Evolutionary conservation across 352 stramenopile genomes (phyloP), one percentile per base, ranked within the genome.

Genomic region (Pythium coloratum): DNA sequence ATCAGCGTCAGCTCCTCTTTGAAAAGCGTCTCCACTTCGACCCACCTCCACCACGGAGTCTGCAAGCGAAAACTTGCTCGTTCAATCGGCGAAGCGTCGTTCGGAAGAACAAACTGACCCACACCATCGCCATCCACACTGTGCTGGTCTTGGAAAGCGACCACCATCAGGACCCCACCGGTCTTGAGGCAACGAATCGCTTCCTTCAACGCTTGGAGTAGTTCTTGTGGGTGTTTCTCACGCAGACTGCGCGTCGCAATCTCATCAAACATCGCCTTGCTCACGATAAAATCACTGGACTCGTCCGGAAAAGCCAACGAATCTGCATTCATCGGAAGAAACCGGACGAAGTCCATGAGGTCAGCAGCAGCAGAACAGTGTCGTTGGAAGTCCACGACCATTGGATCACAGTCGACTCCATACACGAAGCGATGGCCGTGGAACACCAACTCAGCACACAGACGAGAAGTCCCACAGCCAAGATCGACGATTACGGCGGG

Each of bases 391-490:
- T 60, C 38, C 32, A 81, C 64, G 5, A 54, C 64, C 0, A 18
- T n/a, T 13, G 36, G 24, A n/a, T 68, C 60, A 3, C 50, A n/a
- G 40, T 78, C 74, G 33, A 81, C 49, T 0, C 64, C 71, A 16
- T 67, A 56, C 20, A 78, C 68, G 57, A 33, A 50, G 12, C 42
- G 67, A 50, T 76, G 74, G 14, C 71, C 74, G 20, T 67, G 71
- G 12, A 69, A 59, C 8, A 75, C 71, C 0, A 81, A 30, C 40
- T 81, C 67, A 32, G 57, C 55, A 28, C 73, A 71, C n/a, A 80
- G n/a, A 0, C 49, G 55, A 7, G 73, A 80, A 2, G 70, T 76
- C 0, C 73, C 73, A 55, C 73, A 80, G 1, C 73, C 74, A 26
- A 78, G 36, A 61, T 81, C 71, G 12, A 81, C 12, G 28, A 73